Conservation (phyloP, 2,329 filamentous ascomycete species). For the Colletotrichum coccodes region DNA sequence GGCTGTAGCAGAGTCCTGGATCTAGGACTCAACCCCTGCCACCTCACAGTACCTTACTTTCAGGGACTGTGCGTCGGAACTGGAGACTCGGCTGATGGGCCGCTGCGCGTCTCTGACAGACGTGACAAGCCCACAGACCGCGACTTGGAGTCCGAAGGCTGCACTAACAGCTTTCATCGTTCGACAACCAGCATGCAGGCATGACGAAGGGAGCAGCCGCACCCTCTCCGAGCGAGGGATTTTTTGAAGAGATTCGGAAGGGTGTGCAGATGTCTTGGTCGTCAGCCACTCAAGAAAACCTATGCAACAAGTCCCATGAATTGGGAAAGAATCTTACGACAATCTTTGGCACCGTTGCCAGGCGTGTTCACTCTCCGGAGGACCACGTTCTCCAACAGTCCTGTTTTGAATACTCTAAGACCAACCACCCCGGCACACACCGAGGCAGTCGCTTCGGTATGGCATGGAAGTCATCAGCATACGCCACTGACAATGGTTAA, state of each 20-base stretch:
- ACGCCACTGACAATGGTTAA: background rate
- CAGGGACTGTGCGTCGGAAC: constrained; percentile 26
- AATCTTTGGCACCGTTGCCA: background rate
- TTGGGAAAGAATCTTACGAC: background rate
- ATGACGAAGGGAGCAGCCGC: constrained; percentile 5
- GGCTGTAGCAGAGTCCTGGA: constrained; percentile 22
- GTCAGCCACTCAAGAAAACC: background rate
- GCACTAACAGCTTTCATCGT: background rate
- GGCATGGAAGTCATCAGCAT: background rate
- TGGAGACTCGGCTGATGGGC: constrained; percentile 12
- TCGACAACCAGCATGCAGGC: background rate
- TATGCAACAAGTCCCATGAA: background rate
- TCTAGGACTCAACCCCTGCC: constrained; percentile 29
- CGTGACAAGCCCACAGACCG: constrained; percentile 6
- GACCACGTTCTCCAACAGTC: background rate
- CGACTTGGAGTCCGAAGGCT: background rate
- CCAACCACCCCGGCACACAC: background rate
- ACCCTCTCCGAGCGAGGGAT: background rate
- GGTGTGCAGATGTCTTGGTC: constrained; percentile 17
- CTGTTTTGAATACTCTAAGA: background rate
- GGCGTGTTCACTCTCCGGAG: background rate
- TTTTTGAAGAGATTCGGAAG: background rate
- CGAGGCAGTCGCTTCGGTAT: background rate
- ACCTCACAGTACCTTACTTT: constrained; percentile 7
- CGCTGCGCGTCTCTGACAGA: constrained; percentile 2